phyloP scores from a whole-genome alignment of 2,329 filamentous ascomycete species.

The Stemphylium beticola region DNA sequence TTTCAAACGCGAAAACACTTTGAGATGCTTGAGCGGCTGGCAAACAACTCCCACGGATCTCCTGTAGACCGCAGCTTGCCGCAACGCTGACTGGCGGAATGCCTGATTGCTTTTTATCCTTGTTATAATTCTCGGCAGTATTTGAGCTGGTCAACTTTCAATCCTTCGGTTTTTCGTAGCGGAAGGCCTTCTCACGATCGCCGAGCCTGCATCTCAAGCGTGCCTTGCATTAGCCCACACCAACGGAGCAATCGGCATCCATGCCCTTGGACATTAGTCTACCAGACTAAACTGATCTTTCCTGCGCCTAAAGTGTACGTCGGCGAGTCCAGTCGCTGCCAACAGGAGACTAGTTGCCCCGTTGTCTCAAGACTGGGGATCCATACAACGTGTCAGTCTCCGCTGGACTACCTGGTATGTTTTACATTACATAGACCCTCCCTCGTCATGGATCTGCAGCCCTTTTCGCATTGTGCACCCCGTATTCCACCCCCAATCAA shows the following conservation, averaged over 20 bases:
- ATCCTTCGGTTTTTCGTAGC: constrained; percentile 4
- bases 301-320: constrained; percentile 4
- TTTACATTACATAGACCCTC: constrained; percentile 21
- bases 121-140: constrained; percentile 1
- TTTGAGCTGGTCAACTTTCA: constrained; percentile 5
- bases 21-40: background rate
- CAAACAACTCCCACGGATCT: background rate
- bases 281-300: constrained; percentile 8
- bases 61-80: background rate
- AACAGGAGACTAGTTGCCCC: constrained; percentile 6
- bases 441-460: constrained; percentile 27
- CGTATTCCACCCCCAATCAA: constrained; percentile 1
- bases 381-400: constrained; percentile 12
- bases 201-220: constrained; percentile 4
- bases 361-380: constrained; percentile 6
- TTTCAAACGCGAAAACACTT: constrained; percentile 6
- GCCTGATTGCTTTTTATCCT: background rate
- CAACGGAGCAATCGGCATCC: constrained; percentile 3
- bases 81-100: background rate
- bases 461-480: constrained; percentile 10
- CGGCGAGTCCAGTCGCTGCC: constrained; percentile 10
- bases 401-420: constrained; percentile 25
- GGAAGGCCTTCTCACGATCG: constrained; percentile 1
- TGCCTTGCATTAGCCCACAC: constrained; percentile 15
- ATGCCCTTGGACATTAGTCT: constrained; percentile 7